Base-by-base conservation (phyloP, 805 yeast genomes). In the Zygoascus ofunaensis region DNA sequence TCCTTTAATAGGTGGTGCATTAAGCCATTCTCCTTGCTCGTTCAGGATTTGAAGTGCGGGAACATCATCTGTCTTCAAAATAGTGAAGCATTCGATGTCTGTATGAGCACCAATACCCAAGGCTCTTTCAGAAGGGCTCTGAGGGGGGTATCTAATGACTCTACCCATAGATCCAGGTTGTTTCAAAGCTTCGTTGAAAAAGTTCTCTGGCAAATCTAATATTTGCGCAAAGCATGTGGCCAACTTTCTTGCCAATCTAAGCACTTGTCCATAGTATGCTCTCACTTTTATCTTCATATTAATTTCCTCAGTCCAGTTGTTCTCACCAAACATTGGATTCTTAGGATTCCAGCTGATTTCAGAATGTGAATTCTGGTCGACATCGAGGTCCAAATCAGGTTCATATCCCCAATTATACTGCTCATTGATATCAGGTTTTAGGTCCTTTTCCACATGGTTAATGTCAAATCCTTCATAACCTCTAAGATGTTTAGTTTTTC, bases 1-100 rank as follows among this genome's bases (percentile, higher is more conserved):
- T 2, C 57, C 61, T 17, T 55, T 55, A 3, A 65, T 58, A 4
- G 64, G 64, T 12, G 68, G 65, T 2, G 61, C 69, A 34, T 57
- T 54, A 17, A 64, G 54, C 56, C 58, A 58, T 23, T 63, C 60
- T 7, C 61, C 62, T 5, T 54, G 43, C 26, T 59, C 56, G 43
- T 59, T 57, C 33, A 63, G 56, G 10, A 68, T 71, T 47, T 68
- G 67, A 20, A 68, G 51, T 2, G 71, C 72, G 2, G 68, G 66
- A 36, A 61, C 59, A 18, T 53, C 49, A 42, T 64, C 71, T 42
- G 64, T 69, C 39, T 56, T 47, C 15, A 66, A 49, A 49, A 66
- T 55, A 0, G 71, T 66, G 34, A 66, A 44, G 10, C 61, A 56
- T 15, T 63, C 68, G 46, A 63, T 64, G 45, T 66, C 71, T 2